A percentile compares a stretch with the other conserved stretches of the same genome.
Conservation (phyloP, 1,284 basidiomycete genomes). For the Melampsora americana region DNA sequence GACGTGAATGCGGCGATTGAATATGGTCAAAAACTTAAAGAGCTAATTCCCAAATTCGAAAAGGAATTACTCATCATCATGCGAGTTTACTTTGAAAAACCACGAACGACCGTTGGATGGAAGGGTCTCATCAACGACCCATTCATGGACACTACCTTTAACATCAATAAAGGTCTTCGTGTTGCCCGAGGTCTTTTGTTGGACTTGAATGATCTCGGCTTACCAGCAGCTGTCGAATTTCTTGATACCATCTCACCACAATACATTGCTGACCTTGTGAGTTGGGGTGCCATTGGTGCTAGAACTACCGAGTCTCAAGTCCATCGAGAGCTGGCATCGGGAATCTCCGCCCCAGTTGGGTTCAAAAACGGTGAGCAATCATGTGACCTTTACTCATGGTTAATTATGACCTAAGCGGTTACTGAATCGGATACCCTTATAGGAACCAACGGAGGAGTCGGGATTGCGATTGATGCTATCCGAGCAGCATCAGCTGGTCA, state of each 20-base stretch:
- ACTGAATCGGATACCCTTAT: not conserved
- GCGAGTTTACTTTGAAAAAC: conserved; percentile 64
- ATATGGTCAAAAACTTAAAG: conserved; percentile 45
- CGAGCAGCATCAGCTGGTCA: conserved; percentile 84
- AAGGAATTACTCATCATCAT: conserved; percentile 91
- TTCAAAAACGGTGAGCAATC: conserved; percentile 76
- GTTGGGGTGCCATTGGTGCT: conserved; percentile 97
- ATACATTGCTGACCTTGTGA: conserved; percentile 91
- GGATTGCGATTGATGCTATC: conserved; percentile 89
- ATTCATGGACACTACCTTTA: conserved; percentile 72
- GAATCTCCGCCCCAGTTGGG: conserved; percentile 81
- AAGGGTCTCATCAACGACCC: conserved; percentile 97
- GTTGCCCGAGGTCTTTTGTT: conserved; percentile 81
- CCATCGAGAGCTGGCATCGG: conserved; percentile 67
- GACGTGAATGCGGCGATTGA: conserved; percentile 52
- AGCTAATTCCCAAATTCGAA: conserved; percentile 71
- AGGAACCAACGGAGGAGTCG: conserved; percentile 55
- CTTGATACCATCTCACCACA: conserved; percentile 80
- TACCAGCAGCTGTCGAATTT: conserved; percentile 56
- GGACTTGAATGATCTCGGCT: conserved; percentile 71
- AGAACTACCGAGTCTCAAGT: conserved; percentile 96
- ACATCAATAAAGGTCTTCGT: conserved; percentile 95
- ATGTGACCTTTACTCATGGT: not conserved
- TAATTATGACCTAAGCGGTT: conserved; percentile 71
- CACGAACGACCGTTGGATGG: conserved; percentile 95